These are phyloP conservation scores for Fusarium nurragi DNA, from an alignment of 2,329 filamentous ascomycete species.

Conservation along the genomic window DNA sequence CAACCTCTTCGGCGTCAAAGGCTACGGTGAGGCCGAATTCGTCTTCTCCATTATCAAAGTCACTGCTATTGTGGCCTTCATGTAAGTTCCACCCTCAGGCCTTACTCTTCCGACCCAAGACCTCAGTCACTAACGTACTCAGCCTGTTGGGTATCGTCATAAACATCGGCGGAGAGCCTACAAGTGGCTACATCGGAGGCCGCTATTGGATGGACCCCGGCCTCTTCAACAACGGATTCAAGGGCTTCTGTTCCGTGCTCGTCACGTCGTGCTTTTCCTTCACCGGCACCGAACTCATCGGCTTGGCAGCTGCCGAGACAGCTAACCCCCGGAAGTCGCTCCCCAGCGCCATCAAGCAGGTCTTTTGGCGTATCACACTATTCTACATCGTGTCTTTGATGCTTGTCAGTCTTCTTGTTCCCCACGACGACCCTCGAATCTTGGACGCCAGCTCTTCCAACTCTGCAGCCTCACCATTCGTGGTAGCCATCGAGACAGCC, in stretches of 20 bases:
- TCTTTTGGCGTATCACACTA: constrained; percentile 91
- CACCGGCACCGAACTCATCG: constrained; percentile 78
- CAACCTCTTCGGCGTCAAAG: constrained; percentile 88
- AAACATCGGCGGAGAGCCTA: constrained; percentile 79
- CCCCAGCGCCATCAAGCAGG: constrained; percentile 90
- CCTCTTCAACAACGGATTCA: constrained; percentile 83
- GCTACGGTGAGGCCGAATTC: constrained; percentile 93
- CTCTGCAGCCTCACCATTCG: constrained; percentile 84
- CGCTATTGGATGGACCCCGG: constrained; percentile 82
- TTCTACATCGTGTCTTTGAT: constrained; percentile 88
- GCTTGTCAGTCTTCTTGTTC: constrained; percentile 83
- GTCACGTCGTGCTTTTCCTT: constrained; percentile 81
- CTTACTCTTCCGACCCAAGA: rapidly evolving
- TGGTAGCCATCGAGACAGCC: constrained; percentile 87
- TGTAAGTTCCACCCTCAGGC: constrained; percentile 64
- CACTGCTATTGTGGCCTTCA: constrained; percentile 85
- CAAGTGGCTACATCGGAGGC: constrained; percentile 80
- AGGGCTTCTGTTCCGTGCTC: constrained; percentile 79
- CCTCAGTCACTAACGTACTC: background rate
- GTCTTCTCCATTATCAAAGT: constrained; percentile 89
- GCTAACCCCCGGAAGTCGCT: constrained; percentile 82
- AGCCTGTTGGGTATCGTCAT: constrained; percentile 86
- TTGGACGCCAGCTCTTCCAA: constrained; percentile 67
- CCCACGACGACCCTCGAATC: constrained; percentile 73
- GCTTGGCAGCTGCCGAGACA: constrained; percentile 79